These are phyloP conservation scores for Aspergillus pseudonomiae DNA, from an alignment of 2,329 filamentous ascomycete species.

Conservation along the genomic window DNA sequence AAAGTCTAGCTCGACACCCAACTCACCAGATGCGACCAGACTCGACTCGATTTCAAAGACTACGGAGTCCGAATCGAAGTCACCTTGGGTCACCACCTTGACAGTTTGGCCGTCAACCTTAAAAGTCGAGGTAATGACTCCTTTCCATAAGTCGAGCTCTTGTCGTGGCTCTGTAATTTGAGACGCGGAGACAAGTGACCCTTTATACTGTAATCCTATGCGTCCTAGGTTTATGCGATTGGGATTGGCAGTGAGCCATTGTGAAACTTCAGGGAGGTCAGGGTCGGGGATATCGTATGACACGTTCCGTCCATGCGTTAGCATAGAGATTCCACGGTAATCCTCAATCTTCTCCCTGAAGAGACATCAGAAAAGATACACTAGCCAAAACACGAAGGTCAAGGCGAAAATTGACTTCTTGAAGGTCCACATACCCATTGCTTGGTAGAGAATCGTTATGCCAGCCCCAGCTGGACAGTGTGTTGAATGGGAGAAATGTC, in stretches of 20 bases:
- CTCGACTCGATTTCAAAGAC: constrained; percentile 8
- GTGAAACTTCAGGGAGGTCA: constrained; percentile 15
- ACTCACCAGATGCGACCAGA: constrained; percentile 6
- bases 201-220: constrained; percentile 15
- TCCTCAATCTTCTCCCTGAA: constrained; percentile 11
- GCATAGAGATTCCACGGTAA: constrained; percentile 11
- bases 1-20: constrained; percentile 17
- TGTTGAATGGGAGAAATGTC: constrained; percentile 21
- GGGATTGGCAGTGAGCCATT: constrained; percentile 20
- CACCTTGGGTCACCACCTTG: constrained; percentile 17
- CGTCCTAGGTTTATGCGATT: constrained; percentile 22
- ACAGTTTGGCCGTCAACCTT: constrained; percentile 7
- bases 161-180: constrained; percentile 11
- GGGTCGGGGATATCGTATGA: constrained; percentile 21
- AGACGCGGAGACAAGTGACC: not conserved
- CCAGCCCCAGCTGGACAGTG: constrained; percentile 21
- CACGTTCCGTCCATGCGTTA: constrained; percentile 18
- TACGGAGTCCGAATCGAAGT: constrained; percentile 15
- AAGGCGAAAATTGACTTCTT: not conserved
- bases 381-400: not conserved
- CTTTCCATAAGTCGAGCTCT: constrained; percentile 19
- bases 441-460: constrained; percentile 19
- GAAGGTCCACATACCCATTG: constrained; percentile 7
- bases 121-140: constrained; percentile 15
- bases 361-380: not conserved